phyloP scores from a whole-genome alignment of 2,329 filamentous ascomycete species.

The Trichophyton rubrum region DNA sequence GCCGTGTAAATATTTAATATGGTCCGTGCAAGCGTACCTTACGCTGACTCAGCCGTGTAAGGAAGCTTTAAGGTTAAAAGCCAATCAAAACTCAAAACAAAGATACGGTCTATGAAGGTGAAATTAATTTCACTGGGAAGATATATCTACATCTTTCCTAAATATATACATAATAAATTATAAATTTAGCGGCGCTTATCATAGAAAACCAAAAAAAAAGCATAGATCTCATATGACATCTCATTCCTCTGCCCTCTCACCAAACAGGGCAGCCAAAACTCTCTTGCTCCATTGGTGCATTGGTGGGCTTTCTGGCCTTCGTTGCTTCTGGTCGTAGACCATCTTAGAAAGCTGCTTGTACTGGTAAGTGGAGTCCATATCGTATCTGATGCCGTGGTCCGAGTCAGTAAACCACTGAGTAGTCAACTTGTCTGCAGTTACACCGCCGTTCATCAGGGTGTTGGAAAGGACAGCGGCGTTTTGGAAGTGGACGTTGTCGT shows the following conservation, averaged over 20 bases:
- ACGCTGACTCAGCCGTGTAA: background rate
- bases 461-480: slow-evolving; percentile 51
- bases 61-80: background rate
- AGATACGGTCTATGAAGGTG: background rate
- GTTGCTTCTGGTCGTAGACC: slow-evolving; percentile 50
- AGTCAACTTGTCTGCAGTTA: slow-evolving; percentile 50
- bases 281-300: slow-evolving; percentile 39
- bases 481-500: slow-evolving; percentile 63
- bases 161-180: background rate
- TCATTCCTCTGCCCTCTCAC: background rate
- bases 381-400: slow-evolving; percentile 50
- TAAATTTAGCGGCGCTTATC: background rate
- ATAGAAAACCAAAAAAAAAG: background rate
- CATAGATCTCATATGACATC: background rate
- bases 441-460: slow-evolving; percentile 45
- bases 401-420: slow-evolving; percentile 54
- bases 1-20: background rate
- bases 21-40: background rate
- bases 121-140: background rate
- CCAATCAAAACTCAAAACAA: too few relatives aligned
- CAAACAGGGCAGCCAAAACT: slow-evolving; percentile 6
- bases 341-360: slow-evolving; percentile 52
- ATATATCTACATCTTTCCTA: background rate
- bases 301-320: slow-evolving; percentile 26
- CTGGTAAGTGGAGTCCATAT: slow-evolving; percentile 44